Base-by-base conservation (phyloP, 768 basidiomycete species). In the Macrolepiota dolichaula region DNA sequence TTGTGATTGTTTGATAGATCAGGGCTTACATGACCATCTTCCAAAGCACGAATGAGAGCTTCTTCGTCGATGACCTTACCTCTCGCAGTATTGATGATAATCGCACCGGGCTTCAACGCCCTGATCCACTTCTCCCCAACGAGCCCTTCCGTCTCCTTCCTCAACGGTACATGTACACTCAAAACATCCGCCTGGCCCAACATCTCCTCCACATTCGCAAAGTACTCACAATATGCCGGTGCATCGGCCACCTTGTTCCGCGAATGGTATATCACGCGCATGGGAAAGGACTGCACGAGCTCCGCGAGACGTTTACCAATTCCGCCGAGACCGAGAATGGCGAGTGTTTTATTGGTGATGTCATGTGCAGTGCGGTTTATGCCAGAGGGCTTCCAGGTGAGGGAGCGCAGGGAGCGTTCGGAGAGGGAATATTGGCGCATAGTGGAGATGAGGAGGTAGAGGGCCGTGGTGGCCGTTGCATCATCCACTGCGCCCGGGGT, bases 401-500 rank as follows among this genome's bases (percentile, higher is more conserved):
- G 75, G 0, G 76, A 73, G 36, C 83, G 83, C 40, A 88, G 71
- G 54, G 80, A 81, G 49, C 79, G 75, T 71, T 94, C 92, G 3
- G 82, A 82, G 51, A 80, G 71, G 10, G 89, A 81, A 70, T 83
- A 95, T 63, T 91, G 87, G 46, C 92, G 86, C 49, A 92, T 70
- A 38, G 88, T 82, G 22, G 92, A 88, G 66, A 96, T 82, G 64
- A 96, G 72, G 53, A 96, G 85, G 71, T 89, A 94, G 35, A 95
- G 75, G 0, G 90, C 93, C 0, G 92, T 92, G 0, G 93, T 95
- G 0, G 94, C 95, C 1, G 94, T 95, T 10, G 89, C 93, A 64
- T 95, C 92, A 73, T 96, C 87, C 52, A 96, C 94, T 3, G 92
- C 92, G 13, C 88, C 86, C 0, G 94, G 94, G 0, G 94, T 96